phyloP scores from a whole-genome alignment of 805 yeast species.

The Kazachstania kunashirensis region DNA sequence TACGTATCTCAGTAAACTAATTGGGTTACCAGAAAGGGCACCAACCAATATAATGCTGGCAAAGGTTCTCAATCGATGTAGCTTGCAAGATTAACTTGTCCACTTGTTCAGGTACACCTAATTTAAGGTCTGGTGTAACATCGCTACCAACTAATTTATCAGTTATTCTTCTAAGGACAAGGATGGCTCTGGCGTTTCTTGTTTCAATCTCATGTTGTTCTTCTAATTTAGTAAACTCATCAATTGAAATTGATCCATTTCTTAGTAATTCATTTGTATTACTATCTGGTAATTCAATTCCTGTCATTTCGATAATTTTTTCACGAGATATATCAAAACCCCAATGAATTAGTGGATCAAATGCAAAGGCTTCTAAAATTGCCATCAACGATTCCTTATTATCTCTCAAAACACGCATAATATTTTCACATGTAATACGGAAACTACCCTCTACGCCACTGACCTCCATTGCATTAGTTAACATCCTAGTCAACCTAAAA shows the following conservation, averaged over 20 bases:
- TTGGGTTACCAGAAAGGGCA: constrained; percentile 83
- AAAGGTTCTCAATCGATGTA: constrained; percentile 87
- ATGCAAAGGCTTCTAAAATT: constrained; percentile 93
- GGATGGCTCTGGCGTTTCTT: constrained; percentile 81
- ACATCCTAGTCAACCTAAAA: constrained; percentile 90
- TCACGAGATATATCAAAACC: constrained; percentile 89
- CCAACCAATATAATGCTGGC: constrained; percentile 98
- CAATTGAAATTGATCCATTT: constrained; percentile 65
- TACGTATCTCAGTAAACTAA: neutral
- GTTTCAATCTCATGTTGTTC: constrained; percentile 60
- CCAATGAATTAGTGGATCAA: constrained; percentile 98
- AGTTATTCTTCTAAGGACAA: constrained; percentile 80
- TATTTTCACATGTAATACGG: constrained; percentile 93
- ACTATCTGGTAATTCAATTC: constrained; percentile 54
- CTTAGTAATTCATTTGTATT: constrained; percentile 64
- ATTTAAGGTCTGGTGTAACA: constrained; percentile 57
- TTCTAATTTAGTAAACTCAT: constrained; percentile 63
- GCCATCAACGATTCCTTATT: constrained; percentile 97
- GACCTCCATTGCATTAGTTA: constrained; percentile 97
- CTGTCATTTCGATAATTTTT: constrained; percentile 65
- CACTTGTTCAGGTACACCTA: constrained; percentile 82
- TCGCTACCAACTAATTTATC: constrained; percentile 93
- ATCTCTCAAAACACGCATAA: constrained; percentile 86
- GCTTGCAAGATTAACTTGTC: constrained; percentile 93
- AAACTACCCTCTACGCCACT: constrained; percentile 97